Evolutionary conservation across 352 stramenopile genomes (phyloP).

Genomic region (Phytopythium mirpurense): DNA sequence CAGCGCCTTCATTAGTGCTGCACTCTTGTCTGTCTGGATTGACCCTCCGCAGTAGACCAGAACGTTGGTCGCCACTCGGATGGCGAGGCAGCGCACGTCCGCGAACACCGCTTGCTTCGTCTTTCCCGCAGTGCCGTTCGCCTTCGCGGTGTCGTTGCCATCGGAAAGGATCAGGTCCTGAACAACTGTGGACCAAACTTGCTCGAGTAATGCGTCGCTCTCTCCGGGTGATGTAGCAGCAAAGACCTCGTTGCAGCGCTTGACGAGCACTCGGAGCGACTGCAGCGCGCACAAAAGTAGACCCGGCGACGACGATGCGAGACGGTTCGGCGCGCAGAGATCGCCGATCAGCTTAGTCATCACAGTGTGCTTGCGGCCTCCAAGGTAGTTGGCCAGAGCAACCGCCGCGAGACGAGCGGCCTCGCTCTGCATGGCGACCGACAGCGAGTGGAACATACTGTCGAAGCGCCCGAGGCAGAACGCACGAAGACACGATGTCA

Average conservation of each 20-base stretch:
- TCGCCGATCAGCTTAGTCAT: conserved; percentile 31
- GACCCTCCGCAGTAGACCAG: conserved; percentile 33
- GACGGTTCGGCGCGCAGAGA: conserved; percentile 48
- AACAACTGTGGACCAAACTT: conserved; percentile 41
- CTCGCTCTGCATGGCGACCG: conserved; percentile 23
- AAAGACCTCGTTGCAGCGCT: conserved; percentile 35
- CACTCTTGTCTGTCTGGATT: conserved; percentile 16
- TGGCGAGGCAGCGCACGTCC: conserved; percentile 49
- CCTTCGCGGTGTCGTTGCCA: conserved; percentile 1
- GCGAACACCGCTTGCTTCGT: conserved; percentile 20
- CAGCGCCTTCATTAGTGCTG: conserved; percentile 39
- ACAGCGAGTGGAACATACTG: conserved; percentile 18
- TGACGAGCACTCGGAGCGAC: conserved; percentile 60
- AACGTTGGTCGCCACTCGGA: conserved; percentile 60
- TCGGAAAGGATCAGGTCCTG: conserved; percentile 33
- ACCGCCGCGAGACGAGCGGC: conserved; percentile 52
- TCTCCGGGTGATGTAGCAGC: conserved; percentile 9
- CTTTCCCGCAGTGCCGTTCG: conserved; percentile 14
- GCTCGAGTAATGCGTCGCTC: conserved; percentile 1
- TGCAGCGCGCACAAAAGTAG: conserved; percentile 35
- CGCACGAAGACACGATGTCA: conserved; percentile 38
- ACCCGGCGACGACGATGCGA: conserved; percentile 16
- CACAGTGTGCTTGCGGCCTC: conserved; percentile 15
- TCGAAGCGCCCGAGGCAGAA: conserved; percentile 39
- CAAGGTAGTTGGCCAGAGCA: conserved; percentile 44